Evolutionary conservation across 345 rosid genomes (phyloP), one percentile per base, ranked within the genome.

Genomic region (Linum lewisii): DNA sequence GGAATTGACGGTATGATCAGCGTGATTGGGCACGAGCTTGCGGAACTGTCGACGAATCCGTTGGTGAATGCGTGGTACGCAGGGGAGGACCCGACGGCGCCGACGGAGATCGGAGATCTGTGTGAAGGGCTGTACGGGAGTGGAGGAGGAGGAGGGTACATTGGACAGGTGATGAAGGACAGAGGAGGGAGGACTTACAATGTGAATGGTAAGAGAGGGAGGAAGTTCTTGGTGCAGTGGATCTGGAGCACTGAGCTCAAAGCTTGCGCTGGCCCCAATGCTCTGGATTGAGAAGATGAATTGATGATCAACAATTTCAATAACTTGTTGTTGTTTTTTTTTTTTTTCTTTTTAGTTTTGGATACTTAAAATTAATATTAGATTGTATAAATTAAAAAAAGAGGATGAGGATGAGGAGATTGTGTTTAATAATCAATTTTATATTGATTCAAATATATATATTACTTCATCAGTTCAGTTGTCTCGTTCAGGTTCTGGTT

Each of bases 61-160:
- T 52, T 93, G 59, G 81, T 89, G 51, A 93, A 93, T 50, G 99
- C 97, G 0, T 93, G 99, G 99, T 93, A 93, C 61, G 99, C 99
- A 14, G 99, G 99, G 7, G 95, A 86, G 66, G 99, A 93, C 32
- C 99, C 99, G 11, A 89, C 89, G 10, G 89, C 97, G 6, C 99
- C 99, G 58, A 85, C 89, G 24, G 99, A 87, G 78, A 93, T 87
- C 0, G 97, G 84, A 4, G 95, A 89, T 61, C 44, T 87, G 19
- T 89, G 97, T 20, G 95, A 93, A 50, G 99, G 97, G 2, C 36
- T 87, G 72, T 93, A 93, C 68, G 99, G 99, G 11, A 89, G 79
- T 2, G 99, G 99, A 0, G 99, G 95, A 0, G 99, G 99, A 1
- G 99, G 97, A 5, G 91, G 94, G 59, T 93, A 89, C 55, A 85